These are phyloP conservation scores for Dendrocalamus latiflorus DNA, from an alignment of 202 grass and related monocot species.

Conservation along the genomic window DNA sequence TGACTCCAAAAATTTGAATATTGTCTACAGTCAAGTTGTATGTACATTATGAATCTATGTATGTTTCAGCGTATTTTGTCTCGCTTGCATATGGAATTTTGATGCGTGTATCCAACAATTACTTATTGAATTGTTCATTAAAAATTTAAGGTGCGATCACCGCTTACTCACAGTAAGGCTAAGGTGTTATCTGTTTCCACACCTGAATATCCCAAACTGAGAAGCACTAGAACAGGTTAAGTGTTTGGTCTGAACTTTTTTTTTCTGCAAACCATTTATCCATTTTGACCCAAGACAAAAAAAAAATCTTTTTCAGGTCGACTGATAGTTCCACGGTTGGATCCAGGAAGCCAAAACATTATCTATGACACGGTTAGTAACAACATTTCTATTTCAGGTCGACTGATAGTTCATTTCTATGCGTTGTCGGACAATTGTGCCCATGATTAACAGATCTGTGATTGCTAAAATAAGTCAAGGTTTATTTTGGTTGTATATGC, in stretches of 20 bases:
- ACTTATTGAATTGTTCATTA: background rate
- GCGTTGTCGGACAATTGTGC: background rate
- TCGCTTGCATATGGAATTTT: background rate
- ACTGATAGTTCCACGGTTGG: conserved; percentile 35
- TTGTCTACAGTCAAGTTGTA: background rate
- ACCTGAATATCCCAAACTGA: conserved; percentile 18
- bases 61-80: background rate
- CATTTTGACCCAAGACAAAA: background rate
- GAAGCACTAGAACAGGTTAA: conserved; percentile 27
- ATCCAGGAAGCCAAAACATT: conserved; percentile 34
- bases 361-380: conserved; percentile 27
- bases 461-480: background rate
- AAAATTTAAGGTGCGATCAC: conserved; percentile 5
- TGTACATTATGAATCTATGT: background rate
- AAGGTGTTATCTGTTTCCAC: conserved; percentile 25
- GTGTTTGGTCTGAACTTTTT: background rate
- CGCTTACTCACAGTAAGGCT: conserved; percentile 10
- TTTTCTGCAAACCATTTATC: conserved; percentile 3
- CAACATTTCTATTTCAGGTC: too few species aligned
- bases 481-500: background rate
- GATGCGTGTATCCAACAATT: background rate
- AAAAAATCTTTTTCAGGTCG: conserved; percentile 21
- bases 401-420: background rate
- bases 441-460: background rate
- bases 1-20: background rate